A percentile compares a stretch with the other conserved stretches of the same genome.
phyloP scores from a whole-genome alignment of 2,329 filamentous ascomycete genomes.

The Verticillium nubilum region DNA sequence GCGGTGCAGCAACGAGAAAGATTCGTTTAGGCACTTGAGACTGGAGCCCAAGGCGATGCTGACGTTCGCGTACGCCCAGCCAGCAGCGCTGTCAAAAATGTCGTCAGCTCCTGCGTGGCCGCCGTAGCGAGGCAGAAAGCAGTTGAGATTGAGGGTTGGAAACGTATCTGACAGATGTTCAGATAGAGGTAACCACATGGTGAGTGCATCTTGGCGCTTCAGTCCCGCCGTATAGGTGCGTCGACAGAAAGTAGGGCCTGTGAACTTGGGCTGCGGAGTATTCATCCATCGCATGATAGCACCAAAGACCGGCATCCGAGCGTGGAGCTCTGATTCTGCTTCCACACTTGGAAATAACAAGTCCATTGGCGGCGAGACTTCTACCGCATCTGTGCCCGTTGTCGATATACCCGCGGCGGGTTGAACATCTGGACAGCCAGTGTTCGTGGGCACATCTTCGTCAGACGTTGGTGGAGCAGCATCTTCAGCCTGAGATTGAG shows the following conservation, averaged over 20 bases:
- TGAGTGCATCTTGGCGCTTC: conserved; percentile 5
- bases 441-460: neutral
- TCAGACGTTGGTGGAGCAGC: neutral
- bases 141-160: conserved; percentile 7
- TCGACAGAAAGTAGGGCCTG: conserved; percentile 9
- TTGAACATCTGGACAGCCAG: neutral
- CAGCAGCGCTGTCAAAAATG: conserved; percentile 6
- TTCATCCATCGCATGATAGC: conserved; percentile 4
- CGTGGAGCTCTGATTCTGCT: neutral
- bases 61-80: conserved; percentile 9
- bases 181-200: conserved; percentile 5
- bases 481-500: neutral
- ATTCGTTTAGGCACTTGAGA: conserved; percentile 7
- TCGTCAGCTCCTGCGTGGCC: neutral
- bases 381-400: neutral
- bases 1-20: conserved; percentile 5
- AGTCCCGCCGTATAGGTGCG: conserved; percentile 7
- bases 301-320: conserved; percentile 6
- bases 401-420: neutral
- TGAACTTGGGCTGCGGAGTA: conserved; percentile 4
- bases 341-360: neutral
- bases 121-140: conserved; percentile 5
- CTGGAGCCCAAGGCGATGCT: conserved; percentile 4
- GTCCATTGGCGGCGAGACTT: neutral
- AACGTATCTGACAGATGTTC: conserved; percentile 4